Conservation (phyloP, 805 yeast species). For the Zygoascus tannicola region DNA sequence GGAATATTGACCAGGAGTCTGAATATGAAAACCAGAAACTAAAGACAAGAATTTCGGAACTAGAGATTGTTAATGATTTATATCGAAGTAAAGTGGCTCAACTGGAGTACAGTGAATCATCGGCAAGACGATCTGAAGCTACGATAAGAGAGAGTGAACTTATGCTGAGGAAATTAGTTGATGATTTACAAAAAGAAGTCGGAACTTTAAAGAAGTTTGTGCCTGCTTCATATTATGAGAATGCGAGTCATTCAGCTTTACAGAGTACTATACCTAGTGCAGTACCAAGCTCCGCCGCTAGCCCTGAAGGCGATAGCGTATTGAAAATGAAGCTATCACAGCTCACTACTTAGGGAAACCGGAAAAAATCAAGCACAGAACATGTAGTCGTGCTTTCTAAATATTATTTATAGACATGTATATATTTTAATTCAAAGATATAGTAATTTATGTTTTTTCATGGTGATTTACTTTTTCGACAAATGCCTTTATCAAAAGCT, state of each 20-base stretch:
- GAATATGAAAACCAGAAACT: slow-evolving; percentile 24
- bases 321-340: neutral
- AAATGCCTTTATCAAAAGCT: too few species aligned
- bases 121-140: slow-evolving; percentile 23
- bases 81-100: slow-evolving; percentile 77
- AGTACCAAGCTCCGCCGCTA: neutral
- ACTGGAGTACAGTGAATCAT: slow-evolving; percentile 46
- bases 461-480: too few species aligned
- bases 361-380: too few species aligned
- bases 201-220: neutral
- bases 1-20: neutral
- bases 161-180: slow-evolving; percentile 12
- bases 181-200: slow-evolving; percentile 11
- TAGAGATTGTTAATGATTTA: slow-evolving; percentile 83
- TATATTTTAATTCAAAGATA: too few species aligned
- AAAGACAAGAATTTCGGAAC: slow-evolving; percentile 74
- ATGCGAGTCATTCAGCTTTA: neutral
- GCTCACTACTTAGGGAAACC: neutral
- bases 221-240: neutral
- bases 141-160: slow-evolving; percentile 15
- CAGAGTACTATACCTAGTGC: neutral
- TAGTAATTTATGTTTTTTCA: too few species aligned
- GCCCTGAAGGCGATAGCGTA: neutral
- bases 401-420: too few species aligned
- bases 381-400: neutral